Base-by-base conservation (phyloP, 1,284 basidiomycete genomes). In the Moesziomyces parantarcticus region DNA sequence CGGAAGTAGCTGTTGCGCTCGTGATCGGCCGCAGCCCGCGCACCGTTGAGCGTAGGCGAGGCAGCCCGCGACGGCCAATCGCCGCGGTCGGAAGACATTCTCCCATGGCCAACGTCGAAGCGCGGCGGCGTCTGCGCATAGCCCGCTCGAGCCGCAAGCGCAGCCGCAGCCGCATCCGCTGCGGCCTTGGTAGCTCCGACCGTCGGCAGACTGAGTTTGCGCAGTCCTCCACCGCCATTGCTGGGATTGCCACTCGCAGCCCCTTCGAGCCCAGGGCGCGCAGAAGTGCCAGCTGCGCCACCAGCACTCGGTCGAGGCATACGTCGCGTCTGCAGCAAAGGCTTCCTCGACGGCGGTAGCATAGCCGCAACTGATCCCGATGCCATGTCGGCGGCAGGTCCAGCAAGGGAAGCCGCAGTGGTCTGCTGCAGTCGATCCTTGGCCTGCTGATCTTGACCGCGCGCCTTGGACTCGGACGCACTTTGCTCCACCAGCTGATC, bases 1-100 rank as follows among this genome's bases (percentile, higher is more conserved):
- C 92, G 90, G 85, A 99, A 99, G 84, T 99, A 99, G 58, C 82
- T 83, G 83, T 94, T 92, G 32, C 93, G 89, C 81, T 95, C 93
- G 23, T 75, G 63, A 23, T 83, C 80, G 9, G 76, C 69, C 13
- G 74, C 62, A 23, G 89, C 89, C 57, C 92, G 90, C 79, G 92
- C 88, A 8, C 90, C 87, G 16, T 51, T 42, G 88, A 67, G 47
- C 5, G 67, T 64, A 10, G 68, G 73, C 22, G 63, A 72, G 5
- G 54, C 70, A 18, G 70, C 60, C 9, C 58, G 57, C n/a, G 62
- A 50, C 7, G 66, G 50, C 58, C 66, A 64, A 32, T 58, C 68
- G 50, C 47, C 58, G 20, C 52, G 52, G 43, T 65, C 59, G 3
- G 61, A 65, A 5, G 63, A 56, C 48, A 74, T 66, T 9, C 71